Evolutionary conservation across 805 yeast genomes (phyloP).

Genomic region (Debaryomyces prosopidis): DNA sequence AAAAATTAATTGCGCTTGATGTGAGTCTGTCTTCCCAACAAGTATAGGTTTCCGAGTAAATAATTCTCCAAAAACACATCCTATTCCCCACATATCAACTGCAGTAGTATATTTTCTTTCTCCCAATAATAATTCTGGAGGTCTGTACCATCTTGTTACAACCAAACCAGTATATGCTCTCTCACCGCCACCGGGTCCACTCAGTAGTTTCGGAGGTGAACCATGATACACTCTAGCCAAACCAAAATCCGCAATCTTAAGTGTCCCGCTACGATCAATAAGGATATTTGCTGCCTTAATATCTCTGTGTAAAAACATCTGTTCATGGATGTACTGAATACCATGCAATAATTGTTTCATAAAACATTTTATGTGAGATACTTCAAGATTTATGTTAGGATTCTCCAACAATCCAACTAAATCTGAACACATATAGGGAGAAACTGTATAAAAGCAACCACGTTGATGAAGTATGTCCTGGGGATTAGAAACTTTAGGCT

Average conservation of each 20-base stretch:
- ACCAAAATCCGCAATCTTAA: conserved; percentile 96
- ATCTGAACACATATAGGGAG: conserved; percentile 92
- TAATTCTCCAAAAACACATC: conserved; percentile 93
- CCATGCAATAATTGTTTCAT: conserved; percentile 79
- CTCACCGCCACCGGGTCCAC: conserved; percentile 60
- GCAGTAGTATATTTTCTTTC: conserved; percentile 88
- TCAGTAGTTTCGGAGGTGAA: conserved; percentile 49
- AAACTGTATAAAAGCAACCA: conserved; percentile 75
- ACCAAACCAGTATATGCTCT: conserved; percentile 63
- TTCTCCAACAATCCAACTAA: conserved; percentile 86
- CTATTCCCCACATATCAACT: conserved; percentile 96
- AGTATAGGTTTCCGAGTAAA: conserved; percentile 80
- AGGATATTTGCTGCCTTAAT: conserved; percentile 95
- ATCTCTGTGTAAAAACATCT: conserved; percentile 74
- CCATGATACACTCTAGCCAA: conserved; percentile 78
- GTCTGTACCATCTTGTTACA: conserved; percentile 96
- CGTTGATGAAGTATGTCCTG: conserved; percentile 36
- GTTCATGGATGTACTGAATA: conserved; percentile 73
- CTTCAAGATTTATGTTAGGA: conserved; percentile 58
- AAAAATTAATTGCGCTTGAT: conserved; percentile 84
- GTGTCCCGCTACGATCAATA: conserved; percentile 69
- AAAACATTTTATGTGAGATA: conserved; percentile 78
- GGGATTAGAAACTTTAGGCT: conserved; percentile 31
- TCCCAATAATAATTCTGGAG: conserved; percentile 90
- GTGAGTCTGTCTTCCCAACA: conserved; percentile 81